Conservation (phyloP, 2,329 filamentous ascomycete genomes). For the Apiospora arundinis region DNA sequence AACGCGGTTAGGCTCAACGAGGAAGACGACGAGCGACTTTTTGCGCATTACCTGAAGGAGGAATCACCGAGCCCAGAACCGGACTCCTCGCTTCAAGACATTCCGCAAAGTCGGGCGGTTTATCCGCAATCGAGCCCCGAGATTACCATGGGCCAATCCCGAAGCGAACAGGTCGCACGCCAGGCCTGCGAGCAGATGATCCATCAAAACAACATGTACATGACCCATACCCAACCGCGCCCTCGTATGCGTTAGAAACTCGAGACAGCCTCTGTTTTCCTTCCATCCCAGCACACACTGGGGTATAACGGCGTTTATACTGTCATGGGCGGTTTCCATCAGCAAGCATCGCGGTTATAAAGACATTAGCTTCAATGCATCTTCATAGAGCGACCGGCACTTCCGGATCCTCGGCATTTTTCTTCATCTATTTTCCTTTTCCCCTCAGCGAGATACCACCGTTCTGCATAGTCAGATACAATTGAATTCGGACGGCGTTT, state of each 20-base stretch:
- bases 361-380: slow-evolving; percentile 1
- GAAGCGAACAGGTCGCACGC: slow-evolving; percentile 8
- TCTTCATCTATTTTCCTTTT: background rate
- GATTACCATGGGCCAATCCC: background rate
- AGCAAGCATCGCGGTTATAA: background rate
- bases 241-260: slow-evolving; percentile 13
- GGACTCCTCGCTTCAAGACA: background rate
- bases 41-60: slow-evolving; percentile 12
- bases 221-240: background rate
- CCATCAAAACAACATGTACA: background rate
- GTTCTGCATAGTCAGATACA: background rate
- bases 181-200: slow-evolving; percentile 5
- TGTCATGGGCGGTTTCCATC: slow-evolving; percentile 2
- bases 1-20: background rate
- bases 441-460: background rate
- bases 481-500: background rate
- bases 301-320: background rate
- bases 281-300: background rate
- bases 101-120: background rate
- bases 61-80: background rate
- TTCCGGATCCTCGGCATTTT: background rate
- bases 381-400: background rate
- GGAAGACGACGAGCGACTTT: background rate
- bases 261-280: background rate
- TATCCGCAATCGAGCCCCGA: slow-evolving; percentile 2